Evolutionary conservation across 306 rosid species (phyloP).

Genomic region (Fragaria ananassa): DNA sequence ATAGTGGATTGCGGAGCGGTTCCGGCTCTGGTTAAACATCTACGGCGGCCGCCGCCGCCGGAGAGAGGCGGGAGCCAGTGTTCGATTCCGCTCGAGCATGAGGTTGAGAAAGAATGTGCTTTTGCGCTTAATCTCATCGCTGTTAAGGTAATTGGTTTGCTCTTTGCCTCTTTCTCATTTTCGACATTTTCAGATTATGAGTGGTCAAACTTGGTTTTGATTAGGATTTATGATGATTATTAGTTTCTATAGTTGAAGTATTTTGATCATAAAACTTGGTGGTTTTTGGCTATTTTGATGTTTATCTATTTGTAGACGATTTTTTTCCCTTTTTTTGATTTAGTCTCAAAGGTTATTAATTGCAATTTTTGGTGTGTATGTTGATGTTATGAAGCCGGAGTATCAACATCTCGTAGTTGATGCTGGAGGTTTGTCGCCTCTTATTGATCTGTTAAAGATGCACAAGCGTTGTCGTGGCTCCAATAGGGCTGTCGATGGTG

Average conservation of each 20-base stretch:
- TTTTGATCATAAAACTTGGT: background rate
- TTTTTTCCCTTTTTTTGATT: background rate
- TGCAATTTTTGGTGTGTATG: conserved; percentile 13
- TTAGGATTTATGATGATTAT: background rate
- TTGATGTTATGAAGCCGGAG: conserved; percentile 47
- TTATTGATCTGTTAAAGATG: conserved; percentile 45
- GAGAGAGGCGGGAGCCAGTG: background rate
- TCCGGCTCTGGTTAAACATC: conserved; percentile 42
- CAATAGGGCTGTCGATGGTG: conserved; percentile 26
- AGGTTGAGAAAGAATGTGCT: conserved; percentile 45
- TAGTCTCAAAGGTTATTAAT: background rate
- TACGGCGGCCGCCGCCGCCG: conserved; percentile 12
- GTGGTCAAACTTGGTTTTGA: background rate
- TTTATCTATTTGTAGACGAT: background rate
- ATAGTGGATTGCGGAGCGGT: conserved; percentile 37
- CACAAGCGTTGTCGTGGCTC: conserved; percentile 22
- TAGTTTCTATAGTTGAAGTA: background rate
- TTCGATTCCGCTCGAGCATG: conserved; percentile 14
- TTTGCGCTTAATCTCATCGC: conserved; percentile 48
- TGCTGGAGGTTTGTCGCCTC: conserved; percentile 57
- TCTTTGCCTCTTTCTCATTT: background rate
- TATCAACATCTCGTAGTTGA: conserved; percentile 52
- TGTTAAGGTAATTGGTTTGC: conserved; percentile 36
- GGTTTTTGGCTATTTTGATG: background rate
- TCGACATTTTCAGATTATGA: background rate